Evolutionary conservation across 2,329 filamentous ascomycete genomes (phyloP), one percentile per base, ranked within the genome.

Genomic region (Zymoseptoria tritici): DNA sequence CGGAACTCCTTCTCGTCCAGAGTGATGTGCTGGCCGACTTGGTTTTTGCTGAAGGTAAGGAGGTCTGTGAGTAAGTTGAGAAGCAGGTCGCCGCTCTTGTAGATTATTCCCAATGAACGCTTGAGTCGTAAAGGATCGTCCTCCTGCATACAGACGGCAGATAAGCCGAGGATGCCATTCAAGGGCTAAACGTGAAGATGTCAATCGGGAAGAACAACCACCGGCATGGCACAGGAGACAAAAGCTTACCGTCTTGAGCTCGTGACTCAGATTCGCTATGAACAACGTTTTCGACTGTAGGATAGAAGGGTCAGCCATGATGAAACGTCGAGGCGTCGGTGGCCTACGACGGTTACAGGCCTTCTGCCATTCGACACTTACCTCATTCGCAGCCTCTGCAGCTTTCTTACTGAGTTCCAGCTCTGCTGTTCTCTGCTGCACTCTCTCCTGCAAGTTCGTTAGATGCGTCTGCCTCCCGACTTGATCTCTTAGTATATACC

Each of bases 121-220:
- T 91, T 91, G 63, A 96, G 85, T 66, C 87, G 85, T 29, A 80
- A 74, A 13, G 91, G 77, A 67, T 96, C 90, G 55, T 91, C 86
- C 72, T 96, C 91, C 64, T 91, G 88, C 90, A 96, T 94, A 73
- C 90, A 94, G 1, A 96, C 88, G 0, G 91, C 89, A 67, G 88
- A 92, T 88, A 97, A 94, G 61, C 94, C 94, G 69, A 99, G 80
- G 54, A 97, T 97, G 9, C 93, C 94, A 70, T 97, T 97, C 59
- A 97, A 81, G 4, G 36, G 36, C 26, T 29, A 4, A 29, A 8
- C 7, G 4, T 22, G 21, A 22, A 22, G 21, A 22, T 22, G 21
- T 22, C 21, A 22, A 4, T 22, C 21, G 21, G 21, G 21, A 22
- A 2, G 21, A 22, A 22, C 21, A 22, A 22, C 21, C 21, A 22